Conservation (phyloP, 1,139 yeast species). For the Diutina rugosa region DNA sequence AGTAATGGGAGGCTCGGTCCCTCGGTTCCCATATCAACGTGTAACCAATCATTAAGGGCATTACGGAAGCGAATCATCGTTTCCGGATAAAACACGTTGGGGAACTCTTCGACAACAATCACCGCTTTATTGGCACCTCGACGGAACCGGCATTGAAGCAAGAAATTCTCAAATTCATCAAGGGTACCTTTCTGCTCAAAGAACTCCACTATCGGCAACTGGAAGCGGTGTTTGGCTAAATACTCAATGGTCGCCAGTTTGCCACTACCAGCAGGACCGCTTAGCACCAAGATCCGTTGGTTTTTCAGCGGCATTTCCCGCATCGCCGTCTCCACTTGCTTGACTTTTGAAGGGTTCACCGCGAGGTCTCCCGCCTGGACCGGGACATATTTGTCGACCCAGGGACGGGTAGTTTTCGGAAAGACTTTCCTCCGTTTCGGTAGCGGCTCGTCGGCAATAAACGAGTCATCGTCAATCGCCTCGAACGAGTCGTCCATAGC, state of each 20-base stretch:
- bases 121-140: background rate
- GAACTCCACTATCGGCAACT: background rate
- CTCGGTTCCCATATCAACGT: background rate
- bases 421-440: background rate
- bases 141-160: background rate
- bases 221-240: background rate
- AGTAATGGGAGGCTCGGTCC: background rate
- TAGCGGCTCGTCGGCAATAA: background rate
- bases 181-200: background rate
- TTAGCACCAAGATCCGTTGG: background rate
- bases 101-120: background rate
- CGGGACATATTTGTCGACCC: background rate
- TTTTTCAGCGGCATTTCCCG: background rate
- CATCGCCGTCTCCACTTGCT: background rate
- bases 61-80: background rate
- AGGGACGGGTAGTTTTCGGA: background rate
- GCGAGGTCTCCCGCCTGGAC: background rate
- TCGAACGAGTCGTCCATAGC: background rate
- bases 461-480: background rate
- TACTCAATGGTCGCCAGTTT: background rate
- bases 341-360: background rate
- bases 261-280: constrained; percentile 2
- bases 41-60: background rate
- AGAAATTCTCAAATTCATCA: background rate
- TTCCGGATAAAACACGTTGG: background rate